phyloP scores from a whole-genome alignment of 257 asterid genomes.

The Solanum ossicruentum region DNA sequence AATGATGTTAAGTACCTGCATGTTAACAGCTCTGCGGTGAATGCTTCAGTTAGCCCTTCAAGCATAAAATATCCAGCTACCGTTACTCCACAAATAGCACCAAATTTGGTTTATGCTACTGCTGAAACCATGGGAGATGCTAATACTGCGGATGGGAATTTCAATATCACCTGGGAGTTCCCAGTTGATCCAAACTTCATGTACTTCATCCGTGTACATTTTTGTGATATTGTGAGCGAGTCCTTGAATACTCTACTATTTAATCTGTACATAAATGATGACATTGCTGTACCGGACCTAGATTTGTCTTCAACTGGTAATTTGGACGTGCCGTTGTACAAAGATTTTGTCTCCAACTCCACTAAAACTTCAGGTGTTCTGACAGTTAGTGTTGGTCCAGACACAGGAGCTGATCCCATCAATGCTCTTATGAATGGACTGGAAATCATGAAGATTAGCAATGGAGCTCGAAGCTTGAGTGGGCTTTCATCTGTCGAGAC shows the following conservation, averaged over 20 bases:
- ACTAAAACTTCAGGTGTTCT: conserved; percentile 25
- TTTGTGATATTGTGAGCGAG: conserved; percentile 68
- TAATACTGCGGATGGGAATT: conserved; percentile 35
- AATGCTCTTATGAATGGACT: conserved; percentile 65
- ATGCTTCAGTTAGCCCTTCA: conserved; percentile 36
- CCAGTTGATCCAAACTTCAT: conserved; percentile 45
- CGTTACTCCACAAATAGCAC: conserved; percentile 51
- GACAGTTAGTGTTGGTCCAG: conserved; percentile 59
- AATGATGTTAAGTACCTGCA: conserved; percentile 60
- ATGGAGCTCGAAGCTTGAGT: conserved; percentile 44
- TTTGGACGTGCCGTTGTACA: conserved; percentile 41
- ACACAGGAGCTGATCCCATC: conserved; percentile 19
- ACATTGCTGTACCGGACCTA: conserved; percentile 29
- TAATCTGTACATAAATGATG: conserved; percentile 43
- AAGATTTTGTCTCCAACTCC: conserved; percentile 34
- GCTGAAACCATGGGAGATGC: conserved; percentile 74
- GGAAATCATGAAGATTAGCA: conserved; percentile 68
- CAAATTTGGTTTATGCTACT: conserved; percentile 56
- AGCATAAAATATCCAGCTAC: conserved; percentile 29
- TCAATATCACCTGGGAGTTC: conserved; percentile 72
- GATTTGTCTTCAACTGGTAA: conserved; percentile 46
- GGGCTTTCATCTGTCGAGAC: conserved; percentile 41
- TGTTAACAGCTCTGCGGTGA: conserved; percentile 48
- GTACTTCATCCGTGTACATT: conserved; percentile 48
- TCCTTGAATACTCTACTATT: conserved; percentile 44